phyloP scores from a whole-genome alignment of 2,329 filamentous ascomycete genomes.

The Aspergillus floridensis region DNA sequence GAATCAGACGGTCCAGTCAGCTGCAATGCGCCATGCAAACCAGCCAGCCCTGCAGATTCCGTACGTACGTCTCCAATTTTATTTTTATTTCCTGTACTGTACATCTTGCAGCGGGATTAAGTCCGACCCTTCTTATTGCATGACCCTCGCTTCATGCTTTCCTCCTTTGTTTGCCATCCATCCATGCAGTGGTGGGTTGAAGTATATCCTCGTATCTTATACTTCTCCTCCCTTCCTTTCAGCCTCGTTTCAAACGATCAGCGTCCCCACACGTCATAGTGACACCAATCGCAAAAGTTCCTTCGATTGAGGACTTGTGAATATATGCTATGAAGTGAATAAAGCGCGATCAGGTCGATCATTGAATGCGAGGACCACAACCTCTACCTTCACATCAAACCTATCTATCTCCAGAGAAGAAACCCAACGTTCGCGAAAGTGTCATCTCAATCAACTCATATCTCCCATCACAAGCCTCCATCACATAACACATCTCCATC shows the following conservation, averaged over 20 bases:
- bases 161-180: not conserved
- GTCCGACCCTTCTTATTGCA: not conserved
- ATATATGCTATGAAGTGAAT: no score
- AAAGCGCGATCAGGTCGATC: no score
- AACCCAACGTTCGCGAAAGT: no score
- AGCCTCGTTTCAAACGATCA: slow-evolving; percentile 3
- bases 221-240: slow-evolving; percentile 50
- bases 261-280: slow-evolving; percentile 1
- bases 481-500: no score
- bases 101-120: no score
- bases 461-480: no score
- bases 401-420: not conserved
- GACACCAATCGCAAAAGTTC: not conserved
- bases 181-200: not conserved
- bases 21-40: not conserved
- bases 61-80: not conserved
- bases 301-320: not conserved
- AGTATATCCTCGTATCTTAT: not conserved
- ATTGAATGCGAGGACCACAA: no score
- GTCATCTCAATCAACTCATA: no score
- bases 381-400: not conserved
- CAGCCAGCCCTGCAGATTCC: not conserved
- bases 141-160: not conserved
- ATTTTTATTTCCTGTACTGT: not conserved
- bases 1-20: not conserved